Base-by-base conservation (phyloP, 441 rosid genomes). In the Brassica hybrid region DNA sequence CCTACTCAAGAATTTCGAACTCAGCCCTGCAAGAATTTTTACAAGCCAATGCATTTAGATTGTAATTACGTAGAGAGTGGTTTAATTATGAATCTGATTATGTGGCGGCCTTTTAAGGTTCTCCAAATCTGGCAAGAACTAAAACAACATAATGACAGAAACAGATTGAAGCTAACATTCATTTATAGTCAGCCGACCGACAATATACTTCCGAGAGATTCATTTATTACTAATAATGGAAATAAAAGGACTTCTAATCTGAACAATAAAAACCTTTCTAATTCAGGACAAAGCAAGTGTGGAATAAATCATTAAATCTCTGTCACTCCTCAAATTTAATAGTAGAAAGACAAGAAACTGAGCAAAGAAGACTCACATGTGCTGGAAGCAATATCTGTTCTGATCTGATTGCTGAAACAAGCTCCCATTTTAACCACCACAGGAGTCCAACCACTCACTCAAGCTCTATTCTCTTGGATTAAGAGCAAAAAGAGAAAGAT, bases 371-470 rank as follows among this genome's bases (percentile, higher is more conserved):
- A 27, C 83, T 73, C 66, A 89, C 96, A 90, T 59, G 90, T 84
- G 69, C 80, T 56, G 2, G 87, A 80, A 73, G 87, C 83, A 75
- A 80, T 83, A 74, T 88, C 90, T 4, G 90, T 86, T 81, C 81
- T 89, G 84, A 89, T 82, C 72, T 87, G 90, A 59, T 85, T 89
- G 74, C 96, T 91, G 85, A 85, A 91, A 75, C 96, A 91, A 80
- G 81, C 88, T 74, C 96, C 96, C 92, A 91, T 91, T 77, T 65
- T 73, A 41, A 38, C 73, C 56, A 0, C 23, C 23, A 21, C 23
- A 21, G 0, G 23, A 57, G 1, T 9, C 54, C 45, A 67, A 59
- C 74, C 65, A 79, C 59, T 73, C 78, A 36, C 78, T 67, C 58
- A 52, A 56, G 62, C 75, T 79, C 63, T 34, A 6, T 34, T 50